These are phyloP conservation scores for Ceratobasidium sp. DNA, from an alignment of 1,284 basidiomycete genomes.

Conservation along the genomic window DNA sequence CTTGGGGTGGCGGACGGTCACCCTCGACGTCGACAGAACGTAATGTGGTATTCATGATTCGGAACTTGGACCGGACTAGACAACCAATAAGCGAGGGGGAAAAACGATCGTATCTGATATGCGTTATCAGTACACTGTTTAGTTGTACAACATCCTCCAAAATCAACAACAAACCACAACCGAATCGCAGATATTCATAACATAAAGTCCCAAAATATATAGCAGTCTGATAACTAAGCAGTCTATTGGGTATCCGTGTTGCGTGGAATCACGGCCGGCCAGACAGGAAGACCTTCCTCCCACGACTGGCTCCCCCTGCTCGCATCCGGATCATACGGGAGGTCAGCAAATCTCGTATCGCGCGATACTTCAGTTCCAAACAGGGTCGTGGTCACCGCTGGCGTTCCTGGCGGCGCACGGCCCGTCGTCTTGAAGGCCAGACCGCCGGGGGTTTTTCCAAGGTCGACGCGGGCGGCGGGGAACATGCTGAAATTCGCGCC, in stretches of 20 bases:
- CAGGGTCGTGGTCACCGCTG: conserved; percentile 23
- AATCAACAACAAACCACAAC: background rate
- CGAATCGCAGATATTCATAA: background rate
- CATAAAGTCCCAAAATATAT: background rate
- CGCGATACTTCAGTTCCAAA: conserved; percentile 32
- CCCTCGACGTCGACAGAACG: conserved; percentile 24
- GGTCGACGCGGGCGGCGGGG: conserved; percentile 6
- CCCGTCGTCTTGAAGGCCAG: conserved; percentile 31
- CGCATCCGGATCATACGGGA: conserved; percentile 27
- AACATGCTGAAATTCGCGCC: conserved; percentile 22
- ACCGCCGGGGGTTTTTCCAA: conserved; percentile 26
- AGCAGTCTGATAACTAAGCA: background rate
- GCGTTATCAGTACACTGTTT: conserved; percentile 15
- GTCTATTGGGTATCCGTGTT: background rate
- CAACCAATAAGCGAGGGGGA: conserved; percentile 14
- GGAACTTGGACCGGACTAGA: conserved; percentile 1
- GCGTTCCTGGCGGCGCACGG: conserved; percentile 18
- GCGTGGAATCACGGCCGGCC: background rate
- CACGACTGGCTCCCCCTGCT: conserved; percentile 15
- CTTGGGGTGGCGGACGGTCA: conserved; percentile 17
- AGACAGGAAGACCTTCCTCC: conserved; percentile 16
- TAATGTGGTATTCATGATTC: background rate
- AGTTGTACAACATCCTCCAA: conserved; percentile 12
- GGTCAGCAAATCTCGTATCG: conserved; percentile 28
- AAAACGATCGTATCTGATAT: conserved; percentile 2